Percentiles rank a stretch among this genome's conserved stretches.
These are phyloP conservation scores for Pilaira anomala DNA, from an alignment of 192 early-diverging fungal species.

Conservation along the genomic window DNA sequence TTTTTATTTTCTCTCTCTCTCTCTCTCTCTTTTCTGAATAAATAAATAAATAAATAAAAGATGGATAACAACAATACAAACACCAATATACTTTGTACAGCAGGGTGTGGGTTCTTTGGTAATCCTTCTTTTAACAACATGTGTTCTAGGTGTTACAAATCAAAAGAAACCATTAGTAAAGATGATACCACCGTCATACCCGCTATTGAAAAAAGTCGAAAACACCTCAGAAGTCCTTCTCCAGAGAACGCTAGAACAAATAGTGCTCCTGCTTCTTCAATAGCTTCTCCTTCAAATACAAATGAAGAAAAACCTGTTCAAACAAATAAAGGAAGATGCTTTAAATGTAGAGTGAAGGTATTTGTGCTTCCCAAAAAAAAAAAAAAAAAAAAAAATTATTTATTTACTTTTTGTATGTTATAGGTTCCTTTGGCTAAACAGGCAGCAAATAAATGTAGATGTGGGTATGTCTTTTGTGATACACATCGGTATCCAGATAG, in stretches of 20 bases:
- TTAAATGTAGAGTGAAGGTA: constrained; percentile 63
- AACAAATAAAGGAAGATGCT: constrained; percentile 70
- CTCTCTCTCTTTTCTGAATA: not conserved
- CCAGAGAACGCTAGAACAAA: constrained; percentile 5
- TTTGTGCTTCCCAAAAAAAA: constrained; percentile 15
- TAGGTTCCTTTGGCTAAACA: constrained; percentile 74
- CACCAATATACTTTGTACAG: constrained; percentile 48
- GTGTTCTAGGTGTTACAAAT: constrained; percentile 74
- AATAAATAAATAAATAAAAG: not conserved
- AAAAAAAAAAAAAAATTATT: constrained; percentile 1
- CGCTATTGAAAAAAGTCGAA: constrained; percentile 6
- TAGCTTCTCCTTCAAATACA: constrained; percentile 24
- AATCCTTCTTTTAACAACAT: constrained; percentile 67
- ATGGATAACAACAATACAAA: constrained; percentile 12
- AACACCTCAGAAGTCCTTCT: constrained; percentile 14
- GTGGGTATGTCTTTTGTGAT: constrained; percentile 78
- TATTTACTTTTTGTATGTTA: constrained; percentile 7
- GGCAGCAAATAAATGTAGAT: constrained; percentile 74
- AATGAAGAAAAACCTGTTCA: constrained; percentile 51
- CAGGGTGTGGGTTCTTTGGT: constrained; percentile 70
- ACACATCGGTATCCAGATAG: constrained; percentile 66
- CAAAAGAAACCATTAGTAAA: constrained; percentile 41
- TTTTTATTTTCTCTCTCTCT: not conserved
- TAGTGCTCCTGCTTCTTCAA: constrained; percentile 21
- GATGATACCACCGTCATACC: constrained; percentile 1